Base-by-base conservation (phyloP, 768 basidiomycete genomes). In the Russula griseocarnosa region DNA sequence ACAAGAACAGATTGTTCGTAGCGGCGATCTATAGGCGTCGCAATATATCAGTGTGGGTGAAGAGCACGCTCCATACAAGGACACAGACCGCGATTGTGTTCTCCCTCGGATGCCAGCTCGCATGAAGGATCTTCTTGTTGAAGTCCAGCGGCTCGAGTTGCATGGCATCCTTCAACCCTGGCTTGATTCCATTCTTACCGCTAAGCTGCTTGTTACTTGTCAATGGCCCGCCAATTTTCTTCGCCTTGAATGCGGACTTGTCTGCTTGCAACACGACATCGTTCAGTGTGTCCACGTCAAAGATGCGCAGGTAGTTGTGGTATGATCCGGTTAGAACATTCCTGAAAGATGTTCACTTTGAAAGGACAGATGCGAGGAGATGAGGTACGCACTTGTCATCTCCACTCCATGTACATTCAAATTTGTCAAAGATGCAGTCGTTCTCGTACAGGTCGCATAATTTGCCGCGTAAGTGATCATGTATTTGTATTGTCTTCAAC, bases 231-330 rank as follows among this genome's bases (percentile, higher is more conserved):
- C 95, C 94, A 60, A 97, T 91, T 83, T 98, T 99, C 87, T 98
- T 99, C 55, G 92, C 93, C 76, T 98, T 98, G 81, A 99, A 99
- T 7, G 96, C 95, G 18, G 94, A 95, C 76, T 99, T 99, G 80
- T 99, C 97, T 2, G 97, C 97, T 76, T 98, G 97, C 61, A 99
- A 78, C 14, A 98, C 92, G 50, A 95, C 86, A 71, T 98, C 97
- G 66, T 87, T 89, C 66, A 86, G 73, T 36, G 87, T 86, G 65
- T 96, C 92, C 14, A 70, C 85, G 75, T 98, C 96, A 77, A 94
- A 99, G 85, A 99, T 97, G 75, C 94, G 94, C 90, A 99, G 95
- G 79, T 96, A 98, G 79, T 99, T 99, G 80, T 98, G 96, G 79
- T 99, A 99, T 56, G 97, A 98, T 50, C 97, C 97, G n/a, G 97